Percentiles rank a stretch among this genome's conserved stretches.
phyloP scores from a whole-genome alignment of 2,329 filamentous ascomycete species.

The Didymosphaeria variabile region DNA sequence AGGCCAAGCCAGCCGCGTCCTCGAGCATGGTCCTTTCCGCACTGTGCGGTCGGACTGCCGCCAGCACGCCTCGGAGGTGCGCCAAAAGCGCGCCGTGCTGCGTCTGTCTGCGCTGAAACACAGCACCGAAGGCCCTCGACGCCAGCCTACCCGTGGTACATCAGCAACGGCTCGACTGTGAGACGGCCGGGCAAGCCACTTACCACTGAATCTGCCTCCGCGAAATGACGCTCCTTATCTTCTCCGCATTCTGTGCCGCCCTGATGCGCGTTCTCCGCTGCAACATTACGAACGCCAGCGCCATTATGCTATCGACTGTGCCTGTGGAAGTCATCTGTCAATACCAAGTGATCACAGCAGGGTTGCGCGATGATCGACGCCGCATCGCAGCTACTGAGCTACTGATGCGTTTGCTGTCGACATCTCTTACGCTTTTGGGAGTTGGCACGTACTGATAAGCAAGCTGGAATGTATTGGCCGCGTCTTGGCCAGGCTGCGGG shows the following conservation, averaged over 20 bases:
- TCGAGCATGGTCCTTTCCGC: constrained; percentile 44
- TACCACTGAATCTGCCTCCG: constrained; percentile 70
- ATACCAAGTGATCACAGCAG: constrained; percentile 23
- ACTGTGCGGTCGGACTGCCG: constrained; percentile 35
- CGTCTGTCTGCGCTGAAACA: constrained; percentile 77
- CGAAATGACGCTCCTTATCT: constrained; percentile 60
- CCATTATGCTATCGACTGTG: constrained; percentile 72
- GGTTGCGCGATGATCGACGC: constrained; percentile 33
- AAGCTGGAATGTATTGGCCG: constrained; percentile 67
- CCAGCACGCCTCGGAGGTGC: constrained; percentile 67
- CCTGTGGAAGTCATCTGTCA: constrained; percentile 51
- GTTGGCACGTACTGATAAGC: constrained; percentile 63
- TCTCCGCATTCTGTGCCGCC: constrained; percentile 58
- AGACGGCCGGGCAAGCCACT: constrained; percentile 49
- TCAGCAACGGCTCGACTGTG: constrained; percentile 25
- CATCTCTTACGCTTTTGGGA: constrained; percentile 24
- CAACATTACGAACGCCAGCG: constrained; percentile 71
- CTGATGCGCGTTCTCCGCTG: constrained; percentile 60
- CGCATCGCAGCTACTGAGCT: constrained; percentile 27
- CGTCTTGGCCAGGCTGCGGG: constrained; percentile 64
- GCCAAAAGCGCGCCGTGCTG: constrained; percentile 69
- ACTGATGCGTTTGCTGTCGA: constrained; percentile 27
- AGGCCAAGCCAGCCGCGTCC: constrained; percentile 30
- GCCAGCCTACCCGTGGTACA: constrained; percentile 64
- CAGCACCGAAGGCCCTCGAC: constrained; percentile 72